Base-by-base conservation (phyloP, 1,284 basidiomycete species). In the Ceratobasidium theobromae region DNA sequence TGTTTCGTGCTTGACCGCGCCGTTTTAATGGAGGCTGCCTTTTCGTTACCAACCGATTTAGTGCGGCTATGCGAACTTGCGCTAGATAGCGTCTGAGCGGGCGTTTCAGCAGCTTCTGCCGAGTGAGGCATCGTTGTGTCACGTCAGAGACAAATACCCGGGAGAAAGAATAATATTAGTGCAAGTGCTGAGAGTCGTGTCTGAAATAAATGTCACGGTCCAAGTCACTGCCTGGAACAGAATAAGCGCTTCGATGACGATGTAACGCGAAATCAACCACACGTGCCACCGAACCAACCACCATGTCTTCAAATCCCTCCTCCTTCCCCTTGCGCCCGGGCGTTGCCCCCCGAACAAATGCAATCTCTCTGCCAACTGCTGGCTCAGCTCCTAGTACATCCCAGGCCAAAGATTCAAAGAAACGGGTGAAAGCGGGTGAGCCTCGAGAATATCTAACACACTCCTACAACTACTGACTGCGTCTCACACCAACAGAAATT, bases 341-440 rank as follows among this genome's bases (percentile, higher is more conserved):
- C 2, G 57, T 62, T 21, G 57, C 46, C 33, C 51, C 57, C 9
- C 45, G 57, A 8, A 41, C 57, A 21, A 62, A 62, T 16, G 46
- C 46, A 46, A 62, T 62, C n/a, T 49, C 57, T 16, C 18, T 62
- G 21, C 57, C 57, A 11, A 35, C 46, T 49, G 57, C 57, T 2
- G 57, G 46, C 27, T 38, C 57, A 6, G 35, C 33, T 45, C 27
- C 55, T 21, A 23, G 21, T 6, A 41, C 35, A 3, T 18, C 57
- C n/a, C 53, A 54, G 33, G 27, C 33, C 25, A 62, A 62, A 27
- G 57, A 62, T 27, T 46, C 57, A 77, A 86, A 87, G 77, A 82
- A 83, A 69, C 76, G 84, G 65, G 84, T 84, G 70, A 88, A 87
- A 76, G 77, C 83, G 68, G 87, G 86, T 83, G 78, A 73, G 83